A percentile compares a stretch with the other conserved stretches of the same genome.
Evolutionary conservation across 2,329 filamentous ascomycete species (phyloP).

Genomic region (Orbilia oligospora): DNA sequence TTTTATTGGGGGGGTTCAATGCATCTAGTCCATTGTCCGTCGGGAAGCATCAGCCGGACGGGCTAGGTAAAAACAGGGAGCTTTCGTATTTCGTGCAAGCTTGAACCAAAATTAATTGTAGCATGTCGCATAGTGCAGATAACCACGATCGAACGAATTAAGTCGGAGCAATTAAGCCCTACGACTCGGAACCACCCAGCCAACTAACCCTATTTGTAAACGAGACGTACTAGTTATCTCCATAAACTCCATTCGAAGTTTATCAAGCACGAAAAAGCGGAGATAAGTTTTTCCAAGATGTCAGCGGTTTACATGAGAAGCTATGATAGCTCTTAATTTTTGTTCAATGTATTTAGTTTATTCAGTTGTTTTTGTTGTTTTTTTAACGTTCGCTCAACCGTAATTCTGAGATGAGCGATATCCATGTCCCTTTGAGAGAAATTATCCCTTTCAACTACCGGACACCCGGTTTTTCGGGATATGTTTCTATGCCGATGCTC

Average conservation of each 20-base stretch:
- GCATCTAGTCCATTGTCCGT: not conserved
- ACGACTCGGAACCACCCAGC: no score
- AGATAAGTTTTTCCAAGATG: constrained; percentile 16
- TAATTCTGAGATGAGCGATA: not conserved
- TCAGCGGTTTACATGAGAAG: constrained; percentile 11
- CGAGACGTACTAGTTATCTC: not conserved
- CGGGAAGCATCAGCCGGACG: not conserved
- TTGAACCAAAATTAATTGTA: no score
- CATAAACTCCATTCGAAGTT: constrained; percentile 2
- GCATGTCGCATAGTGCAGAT: not conserved
- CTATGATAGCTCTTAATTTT: no score
- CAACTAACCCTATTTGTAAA: not conserved
- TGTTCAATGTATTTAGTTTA: no score
- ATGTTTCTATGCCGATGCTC: not conserved
- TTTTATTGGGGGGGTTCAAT: no score
- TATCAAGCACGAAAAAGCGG: not conserved
- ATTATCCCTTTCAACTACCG: not conserved
- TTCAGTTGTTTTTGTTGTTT: no score
- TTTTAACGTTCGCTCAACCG: not conserved
- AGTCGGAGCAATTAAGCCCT: not conserved
- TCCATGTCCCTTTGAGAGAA: not conserved
- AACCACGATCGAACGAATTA: not conserved
- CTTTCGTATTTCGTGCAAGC: not conserved
- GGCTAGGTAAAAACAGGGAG: not conserved
- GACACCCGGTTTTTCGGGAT: not conserved